Evolutionary conservation across 148 eudicot species (phyloP).

Genomic region (Chenopodium suecicum): DNA sequence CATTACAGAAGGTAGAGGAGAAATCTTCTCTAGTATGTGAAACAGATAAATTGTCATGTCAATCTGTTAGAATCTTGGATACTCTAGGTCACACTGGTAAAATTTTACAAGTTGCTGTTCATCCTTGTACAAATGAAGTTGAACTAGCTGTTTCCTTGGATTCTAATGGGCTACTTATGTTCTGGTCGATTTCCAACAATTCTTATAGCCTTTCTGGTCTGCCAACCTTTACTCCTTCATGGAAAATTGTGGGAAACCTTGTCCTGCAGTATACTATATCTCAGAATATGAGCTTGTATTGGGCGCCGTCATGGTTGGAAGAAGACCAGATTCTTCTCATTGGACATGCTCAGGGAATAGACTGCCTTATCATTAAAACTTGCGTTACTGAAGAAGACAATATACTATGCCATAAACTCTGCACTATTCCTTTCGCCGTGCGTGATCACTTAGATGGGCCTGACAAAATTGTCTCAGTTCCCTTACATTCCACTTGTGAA

Average conservation of each 20-base stretch:
- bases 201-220: conserved; percentile 49
- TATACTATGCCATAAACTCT: conserved; percentile 52
- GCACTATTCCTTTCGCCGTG: conserved; percentile 61
- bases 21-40: conserved; percentile 28
- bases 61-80: conserved; percentile 48
- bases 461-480: conserved; percentile 53
- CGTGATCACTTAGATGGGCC: conserved; percentile 38
- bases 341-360: conserved; percentile 71
- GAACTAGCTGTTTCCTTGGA: conserved; percentile 83
- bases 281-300: conserved; percentile 56
- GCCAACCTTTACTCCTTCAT: conserved; percentile 61
- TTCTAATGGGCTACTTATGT: conserved; percentile 60
- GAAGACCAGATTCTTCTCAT: conserved; percentile 59
- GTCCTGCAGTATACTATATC: conserved; percentile 32
- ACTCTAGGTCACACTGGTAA: conserved; percentile 74
- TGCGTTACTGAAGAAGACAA: conserved; percentile 37
- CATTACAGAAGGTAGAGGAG: conserved; percentile 33
- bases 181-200: conserved; percentile 66
- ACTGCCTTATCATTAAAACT: conserved; percentile 52
- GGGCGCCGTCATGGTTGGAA: conserved; percentile 65
- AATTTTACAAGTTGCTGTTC: conserved; percentile 71
- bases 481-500: conserved; percentile 50
- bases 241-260: conserved; percentile 58
- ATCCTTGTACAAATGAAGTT: conserved; percentile 46
- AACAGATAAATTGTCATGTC: conserved; percentile 39